Conservation (phyloP, 495 filamentous ascomycete genomes). For the Aspergillus taichungensis region DNA sequence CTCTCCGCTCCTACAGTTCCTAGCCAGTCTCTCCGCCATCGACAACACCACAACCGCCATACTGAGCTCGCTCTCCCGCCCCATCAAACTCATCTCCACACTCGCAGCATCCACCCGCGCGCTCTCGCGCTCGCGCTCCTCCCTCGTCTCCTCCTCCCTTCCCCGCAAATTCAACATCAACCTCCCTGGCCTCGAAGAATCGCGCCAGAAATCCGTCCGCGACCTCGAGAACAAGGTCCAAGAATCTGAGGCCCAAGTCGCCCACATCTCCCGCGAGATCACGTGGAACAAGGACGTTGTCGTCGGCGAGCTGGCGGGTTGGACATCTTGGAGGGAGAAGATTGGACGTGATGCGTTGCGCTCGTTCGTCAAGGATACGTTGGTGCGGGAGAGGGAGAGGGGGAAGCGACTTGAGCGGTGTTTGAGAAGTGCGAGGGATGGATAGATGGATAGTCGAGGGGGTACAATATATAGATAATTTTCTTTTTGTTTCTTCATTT, state of each 20-base stretch:
- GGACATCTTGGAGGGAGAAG: constrained; percentile 79
- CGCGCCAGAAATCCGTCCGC: constrained; percentile 67
- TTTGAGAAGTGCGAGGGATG: constrained; percentile 30
- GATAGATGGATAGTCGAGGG: constrained; percentile 11
- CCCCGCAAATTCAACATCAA: constrained; percentile 44
- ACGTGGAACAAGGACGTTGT: constrained; percentile 90
- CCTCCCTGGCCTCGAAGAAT: constrained; percentile 67
- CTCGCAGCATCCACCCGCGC: constrained; percentile 57
- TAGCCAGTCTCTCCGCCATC: constrained; percentile 64
- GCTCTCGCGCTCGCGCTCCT: constrained; percentile 65
- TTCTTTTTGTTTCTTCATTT: constrained; percentile 3
- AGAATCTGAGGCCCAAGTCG: constrained; percentile 53
- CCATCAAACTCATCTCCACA: constrained; percentile 62
- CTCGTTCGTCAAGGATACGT: constrained; percentile 65
- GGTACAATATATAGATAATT: constrained; percentile 9
- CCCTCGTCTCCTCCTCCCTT: constrained; percentile 45
- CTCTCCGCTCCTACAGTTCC: constrained; percentile 60
- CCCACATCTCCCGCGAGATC: constrained; percentile 64
- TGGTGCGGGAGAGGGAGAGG: constrained; percentile 69
- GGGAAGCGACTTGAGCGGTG: constrained; percentile 70
- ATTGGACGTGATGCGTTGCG: constrained; percentile 65
- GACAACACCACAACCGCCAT: constrained; percentile 74
- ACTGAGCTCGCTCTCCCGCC: constrained; percentile 70
- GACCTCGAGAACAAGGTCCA: constrained; percentile 69
- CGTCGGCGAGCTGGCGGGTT: constrained; percentile 82